Evolutionary conservation across 2,329 filamentous ascomycete genomes (phyloP).

Genomic region (Calonectria fujianensis): DNA sequence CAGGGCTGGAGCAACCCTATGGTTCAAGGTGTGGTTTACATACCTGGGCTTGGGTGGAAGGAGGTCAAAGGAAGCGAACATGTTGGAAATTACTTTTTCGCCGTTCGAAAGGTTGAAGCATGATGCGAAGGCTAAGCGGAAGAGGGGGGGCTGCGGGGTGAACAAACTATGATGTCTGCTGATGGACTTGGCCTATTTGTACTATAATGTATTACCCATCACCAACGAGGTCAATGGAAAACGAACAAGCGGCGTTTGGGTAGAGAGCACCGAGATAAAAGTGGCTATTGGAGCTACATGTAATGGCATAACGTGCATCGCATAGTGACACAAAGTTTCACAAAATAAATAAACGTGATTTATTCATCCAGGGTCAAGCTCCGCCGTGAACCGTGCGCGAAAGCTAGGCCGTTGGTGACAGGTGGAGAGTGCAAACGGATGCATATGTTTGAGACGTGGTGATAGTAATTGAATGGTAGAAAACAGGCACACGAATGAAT

Average conservation of each 20-base stretch:
- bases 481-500: neutral
- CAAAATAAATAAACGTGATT: neutral
- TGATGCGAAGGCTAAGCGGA: slow-evolving; percentile 16
- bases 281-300: neutral
- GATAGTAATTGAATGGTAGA: neutral
- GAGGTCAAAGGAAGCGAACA: slow-evolving; percentile 87
- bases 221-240: slow-evolving; percentile 10
- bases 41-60: slow-evolving; percentile 93
- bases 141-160: neutral
- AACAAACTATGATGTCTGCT: neutral
- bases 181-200: slow-evolving; percentile 25
- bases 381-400: neutral
- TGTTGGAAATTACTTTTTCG: slow-evolving; percentile 98
- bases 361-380: neutral
- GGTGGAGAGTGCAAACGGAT: neutral
- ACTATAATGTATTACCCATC: slow-evolving; percentile 36
- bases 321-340: slow-evolving; percentile 7
- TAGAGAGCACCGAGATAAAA: neutral
- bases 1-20: slow-evolving; percentile 76
- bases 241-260: neutral
- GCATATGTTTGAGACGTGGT: slow-evolving; percentile 5
- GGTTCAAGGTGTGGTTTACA: slow-evolving; percentile 89
- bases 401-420: neutral
- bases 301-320: neutral
- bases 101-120: slow-evolving; percentile 72